Conservation (phyloP, 2,329 filamentous ascomycete genomes). For the Scleromitrula shiraiana region DNA sequence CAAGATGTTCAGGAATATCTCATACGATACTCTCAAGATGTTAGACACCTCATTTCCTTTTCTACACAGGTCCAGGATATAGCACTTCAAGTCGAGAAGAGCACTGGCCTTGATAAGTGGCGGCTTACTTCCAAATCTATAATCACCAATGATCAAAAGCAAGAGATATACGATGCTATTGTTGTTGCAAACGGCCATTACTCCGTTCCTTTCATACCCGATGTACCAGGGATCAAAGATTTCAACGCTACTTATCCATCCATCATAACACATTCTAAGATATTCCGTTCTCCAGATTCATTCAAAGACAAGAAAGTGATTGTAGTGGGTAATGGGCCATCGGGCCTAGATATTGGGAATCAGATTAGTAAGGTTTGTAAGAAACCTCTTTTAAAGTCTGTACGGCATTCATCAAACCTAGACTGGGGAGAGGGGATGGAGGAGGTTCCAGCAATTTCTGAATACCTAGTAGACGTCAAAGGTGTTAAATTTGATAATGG, state of each 20-base stretch:
- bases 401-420: conserved; percentile 40
- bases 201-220: conserved; percentile 58
- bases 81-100: conserved; percentile 26
- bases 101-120: conserved; percentile 46
- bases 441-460: conserved; percentile 51
- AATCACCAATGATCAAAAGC: conserved; percentile 18
- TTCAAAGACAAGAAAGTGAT: conserved; percentile 68
- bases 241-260: conserved; percentile 54
- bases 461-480: conserved; percentile 44
- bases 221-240: conserved; percentile 47
- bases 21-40: conserved; percentile 54
- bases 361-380: conserved; percentile 61
- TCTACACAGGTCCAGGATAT: conserved; percentile 61
- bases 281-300: conserved; percentile 58
- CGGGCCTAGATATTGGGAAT: conserved; percentile 71
- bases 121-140: conserved; percentile 28
- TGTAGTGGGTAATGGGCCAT: conserved; percentile 77
- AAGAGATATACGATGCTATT: conserved; percentile 54
- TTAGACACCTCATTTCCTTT: conserved; percentile 61
- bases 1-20: conserved; percentile 67
- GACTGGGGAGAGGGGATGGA: conserved; percentile 32
- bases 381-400: conserved; percentile 57
- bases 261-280: conserved; percentile 67
- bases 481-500: conserved; percentile 62
- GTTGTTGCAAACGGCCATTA: conserved; percentile 73